Evolutionary conservation across 805 yeast species (phyloP), one percentile per base, ranked within the genome.

Genomic region (Kluyveromyces dobzhanskii): DNA sequence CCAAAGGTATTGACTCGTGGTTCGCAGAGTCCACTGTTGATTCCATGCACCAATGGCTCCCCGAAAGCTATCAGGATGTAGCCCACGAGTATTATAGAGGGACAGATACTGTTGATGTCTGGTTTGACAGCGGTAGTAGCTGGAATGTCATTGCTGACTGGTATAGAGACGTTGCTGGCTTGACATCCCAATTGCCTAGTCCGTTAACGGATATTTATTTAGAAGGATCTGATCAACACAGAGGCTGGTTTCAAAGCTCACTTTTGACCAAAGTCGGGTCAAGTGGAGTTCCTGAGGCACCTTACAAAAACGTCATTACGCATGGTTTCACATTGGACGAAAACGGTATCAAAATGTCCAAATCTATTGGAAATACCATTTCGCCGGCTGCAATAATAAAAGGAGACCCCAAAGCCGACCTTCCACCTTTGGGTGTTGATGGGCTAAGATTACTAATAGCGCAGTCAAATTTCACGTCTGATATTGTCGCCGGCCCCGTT

Each of bases 191-290:
- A 2, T n/a, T 40, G n/a, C 65, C 77, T 23, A 65, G 63, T 0
- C 64, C 62, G n/a, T 49, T 78, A 4, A 80, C 94, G 0, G 94
- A 88, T 59, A 71, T 85, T n/a, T 90, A 86, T 54, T 60, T 90
- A 11, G 99, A 92, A 66, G 99, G 99, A 2, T 76, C 88, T n/a
- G 99, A 92, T 56, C 99, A 92, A 60, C 98, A 92, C 56, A 74
- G 99, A 44, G 99, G 99, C 1, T 92, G 99, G 99, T 92, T 92
- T 58, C 99, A 92, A 64, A 85, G 95, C 24, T 86, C 96, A 1
- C 63, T 92, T 19, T 65, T 92, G 42, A 87, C 94, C 17, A 83
- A 78, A 52, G 72, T 86, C 17, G 83, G 82, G 3, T 61, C 48
- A 6, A 47, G 61, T 4, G 48, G 50, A 1, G 29, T 34, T 1